phyloP scores from a whole-genome alignment of 2,329 filamentous ascomycete species.

The Aspergillus glaucus region DNA sequence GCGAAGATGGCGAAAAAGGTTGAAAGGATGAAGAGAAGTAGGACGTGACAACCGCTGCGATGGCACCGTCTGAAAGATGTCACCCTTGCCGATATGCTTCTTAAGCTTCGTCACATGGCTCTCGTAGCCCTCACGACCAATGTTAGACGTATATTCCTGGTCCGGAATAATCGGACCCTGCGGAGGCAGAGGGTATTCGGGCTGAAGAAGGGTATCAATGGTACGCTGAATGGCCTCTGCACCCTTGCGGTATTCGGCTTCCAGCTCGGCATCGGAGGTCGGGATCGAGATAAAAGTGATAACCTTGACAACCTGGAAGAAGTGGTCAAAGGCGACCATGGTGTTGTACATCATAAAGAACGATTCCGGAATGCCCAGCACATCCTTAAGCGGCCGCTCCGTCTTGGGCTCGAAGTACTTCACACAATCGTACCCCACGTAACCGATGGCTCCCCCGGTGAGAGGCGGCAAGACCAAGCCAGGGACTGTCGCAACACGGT shows the following conservation, averaged over 20 bases:
- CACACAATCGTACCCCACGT: constrained; percentile 96
- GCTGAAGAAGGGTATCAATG: constrained; percentile 64
- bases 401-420: constrained; percentile 98
- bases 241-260: constrained; percentile 64
- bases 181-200: constrained; percentile 68
- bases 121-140: constrained; percentile 84
- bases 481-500: constrained; percentile 75
- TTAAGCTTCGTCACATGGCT: constrained; percentile 79
- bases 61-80: constrained; percentile 96
- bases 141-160: constrained; percentile 83
- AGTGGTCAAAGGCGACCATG: constrained; percentile 88
- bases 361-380: constrained; percentile 82
- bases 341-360: constrained; percentile 97
- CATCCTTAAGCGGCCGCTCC: constrained; percentile 78
- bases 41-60: constrained; percentile 88
- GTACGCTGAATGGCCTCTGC: constrained; percentile 58
- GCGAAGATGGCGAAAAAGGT: constrained; percentile 91
- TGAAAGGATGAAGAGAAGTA: constrained; percentile 90
- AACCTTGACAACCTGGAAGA: constrained; percentile 86
- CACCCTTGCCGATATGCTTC: constrained; percentile 80
- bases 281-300: constrained; percentile 82
- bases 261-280: constrained; percentile 51
- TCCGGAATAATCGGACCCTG: constrained; percentile 67
- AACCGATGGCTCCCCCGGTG: constrained; percentile 88
- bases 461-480: constrained; percentile 76